Percentiles rank a stretch among this genome's conserved stretches.
Evolutionary conservation across 768 basidiomycete species (phyloP).

Genomic region (Trametes elegans): DNA sequence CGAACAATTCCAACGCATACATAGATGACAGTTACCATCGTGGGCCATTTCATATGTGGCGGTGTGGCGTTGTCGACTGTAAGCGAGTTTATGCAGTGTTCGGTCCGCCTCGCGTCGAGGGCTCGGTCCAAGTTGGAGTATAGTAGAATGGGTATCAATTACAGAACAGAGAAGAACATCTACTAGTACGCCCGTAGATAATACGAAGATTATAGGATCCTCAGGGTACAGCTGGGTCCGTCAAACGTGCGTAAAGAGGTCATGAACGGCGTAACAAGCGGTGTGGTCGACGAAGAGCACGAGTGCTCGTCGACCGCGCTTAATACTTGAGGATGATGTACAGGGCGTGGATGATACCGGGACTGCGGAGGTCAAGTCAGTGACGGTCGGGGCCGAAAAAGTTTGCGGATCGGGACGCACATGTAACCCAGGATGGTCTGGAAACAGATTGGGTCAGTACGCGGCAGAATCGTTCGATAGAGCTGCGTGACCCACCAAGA

Average conservation of each 20-base stretch:
- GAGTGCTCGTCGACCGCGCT: conserved; percentile 6
- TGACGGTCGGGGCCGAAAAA: neutral
- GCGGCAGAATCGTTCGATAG: neutral
- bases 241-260: conserved; percentile 14
- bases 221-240: conserved; percentile 4
- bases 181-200: conserved; percentile 5
- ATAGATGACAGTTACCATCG: neutral
- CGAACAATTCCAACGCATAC: conserved; percentile 1
- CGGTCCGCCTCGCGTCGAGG: too few species aligned
- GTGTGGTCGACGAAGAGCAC: neutral
- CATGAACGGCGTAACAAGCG: conserved; percentile 8
- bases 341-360: conserved; percentile 78
- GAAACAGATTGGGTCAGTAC: conserved; percentile 1
- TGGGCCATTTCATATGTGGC: conserved; percentile 32
- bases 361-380: conserved; percentile 42
- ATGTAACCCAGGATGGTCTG: conserved; percentile 75
- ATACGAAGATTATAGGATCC: conserved; percentile 1
- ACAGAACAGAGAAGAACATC: conserved; percentile 8
- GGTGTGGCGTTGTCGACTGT: conserved; percentile 26
- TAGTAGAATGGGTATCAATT: conserved; percentile 17
- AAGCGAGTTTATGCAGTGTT: conserved; percentile 23
- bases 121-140: too few species aligned
- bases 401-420: conserved; percentile 38
- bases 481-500: conserved; percentile 47
- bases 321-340: conserved; percentile 83